phyloP scores from a whole-genome alignment of 2,329 filamentous ascomycete species.

The Ophiosphaerella herpotricha region DNA sequence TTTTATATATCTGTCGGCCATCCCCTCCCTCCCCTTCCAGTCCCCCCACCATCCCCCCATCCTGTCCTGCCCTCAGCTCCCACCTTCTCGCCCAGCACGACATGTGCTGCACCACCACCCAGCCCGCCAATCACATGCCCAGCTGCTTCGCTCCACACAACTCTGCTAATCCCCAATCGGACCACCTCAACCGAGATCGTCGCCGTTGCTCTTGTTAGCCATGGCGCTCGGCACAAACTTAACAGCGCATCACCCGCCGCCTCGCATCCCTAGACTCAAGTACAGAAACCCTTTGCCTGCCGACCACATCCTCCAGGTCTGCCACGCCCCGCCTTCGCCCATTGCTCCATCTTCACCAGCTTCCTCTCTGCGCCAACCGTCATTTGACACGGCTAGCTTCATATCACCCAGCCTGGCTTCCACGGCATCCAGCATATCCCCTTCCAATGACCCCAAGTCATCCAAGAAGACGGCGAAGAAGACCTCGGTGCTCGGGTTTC shows the following conservation, averaged over 20 bases:
- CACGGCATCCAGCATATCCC: constrained; percentile 27
- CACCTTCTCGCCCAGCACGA: constrained; percentile 16
- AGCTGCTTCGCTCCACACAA: constrained; percentile 11
- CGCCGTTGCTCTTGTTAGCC: constrained; percentile 24
- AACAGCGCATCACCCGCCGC: constrained; percentile 30
- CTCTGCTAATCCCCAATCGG: constrained; percentile 23
- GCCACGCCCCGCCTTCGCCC: constrained; percentile 10
- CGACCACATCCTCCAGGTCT: constrained; percentile 15
- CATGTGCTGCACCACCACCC: constrained; percentile 17
- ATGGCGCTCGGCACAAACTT: constrained; percentile 36
- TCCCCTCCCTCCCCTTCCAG: no score
- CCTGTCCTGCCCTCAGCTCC: neutral
- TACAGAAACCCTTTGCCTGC: constrained; percentile 39
- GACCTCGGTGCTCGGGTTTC: constrained; percentile 50
- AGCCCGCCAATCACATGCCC: constrained; percentile 27
- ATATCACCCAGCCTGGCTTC: constrained; percentile 42
- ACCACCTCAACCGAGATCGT: constrained; percentile 29
- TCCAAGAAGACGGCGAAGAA: constrained; percentile 42
- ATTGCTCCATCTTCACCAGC: constrained; percentile 12
- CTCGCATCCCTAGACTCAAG: constrained; percentile 41
- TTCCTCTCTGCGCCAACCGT: constrained; percentile 9
- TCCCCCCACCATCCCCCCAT: no score
- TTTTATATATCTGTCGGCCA: no score
- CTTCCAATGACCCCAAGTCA: constrained; percentile 32
- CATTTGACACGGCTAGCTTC: constrained; percentile 25